phyloP scores from a whole-genome alignment of 345 rosid genomes.

The Sisymbrium altissimum region DNA sequence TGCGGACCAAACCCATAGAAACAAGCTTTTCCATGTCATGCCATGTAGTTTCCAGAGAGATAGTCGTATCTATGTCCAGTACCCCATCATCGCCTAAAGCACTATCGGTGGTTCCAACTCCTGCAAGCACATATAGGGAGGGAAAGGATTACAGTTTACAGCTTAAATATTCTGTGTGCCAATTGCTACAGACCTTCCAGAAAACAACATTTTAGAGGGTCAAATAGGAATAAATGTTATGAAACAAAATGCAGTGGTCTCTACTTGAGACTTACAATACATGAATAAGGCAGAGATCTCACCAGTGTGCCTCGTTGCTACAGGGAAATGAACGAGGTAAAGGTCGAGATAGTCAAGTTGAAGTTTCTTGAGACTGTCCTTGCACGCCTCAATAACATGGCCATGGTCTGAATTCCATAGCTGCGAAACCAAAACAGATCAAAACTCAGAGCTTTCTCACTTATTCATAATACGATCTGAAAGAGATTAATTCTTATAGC shows the following conservation, averaged over 20 bases:
- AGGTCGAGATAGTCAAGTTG: slow-evolving; percentile 86
- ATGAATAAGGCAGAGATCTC: background rate
- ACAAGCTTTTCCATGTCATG: slow-evolving; percentile 88
- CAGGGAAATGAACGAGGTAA: slow-evolving; percentile 81
- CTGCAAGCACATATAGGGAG: slow-evolving; percentile 33
- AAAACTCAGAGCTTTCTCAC: background rate
- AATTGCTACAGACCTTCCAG: background rate
- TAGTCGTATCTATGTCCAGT: slow-evolving; percentile 74
- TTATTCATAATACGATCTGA: background rate
- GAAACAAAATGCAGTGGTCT: background rate
- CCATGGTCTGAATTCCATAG: slow-evolving; percentile 98
- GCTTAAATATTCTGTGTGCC: background rate
- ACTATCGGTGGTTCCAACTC: slow-evolving; percentile 72
- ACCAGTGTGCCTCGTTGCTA: slow-evolving; percentile 86
- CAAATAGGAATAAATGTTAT: background rate
- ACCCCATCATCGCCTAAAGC: slow-evolving; percentile 73
- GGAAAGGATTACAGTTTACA: background rate
- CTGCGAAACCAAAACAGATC: slow-evolving; percentile 35
- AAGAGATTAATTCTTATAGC: background rate
- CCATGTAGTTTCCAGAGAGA: slow-evolving; percentile 85
- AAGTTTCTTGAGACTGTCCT: slow-evolving; percentile 82
- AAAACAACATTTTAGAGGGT: background rate
- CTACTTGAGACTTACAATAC: background rate
- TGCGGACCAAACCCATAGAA: slow-evolving; percentile 77
- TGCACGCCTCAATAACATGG: slow-evolving; percentile 83